phyloP scores from a whole-genome alignment of 352 stramenopile species.

The Globisporangium sylvaticum region DNA sequence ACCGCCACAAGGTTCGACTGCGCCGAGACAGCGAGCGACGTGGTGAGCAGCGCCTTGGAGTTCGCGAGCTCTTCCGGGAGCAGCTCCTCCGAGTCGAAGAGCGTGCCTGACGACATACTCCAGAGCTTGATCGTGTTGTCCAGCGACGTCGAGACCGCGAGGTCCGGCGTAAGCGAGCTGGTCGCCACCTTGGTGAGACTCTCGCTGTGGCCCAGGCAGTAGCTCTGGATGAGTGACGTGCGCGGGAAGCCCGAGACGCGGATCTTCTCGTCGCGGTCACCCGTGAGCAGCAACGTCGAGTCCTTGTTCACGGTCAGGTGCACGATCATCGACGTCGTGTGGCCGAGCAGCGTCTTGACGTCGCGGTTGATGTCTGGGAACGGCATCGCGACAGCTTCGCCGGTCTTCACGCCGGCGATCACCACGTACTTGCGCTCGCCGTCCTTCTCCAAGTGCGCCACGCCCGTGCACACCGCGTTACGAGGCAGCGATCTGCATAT shows the following conservation, averaged over 20 bases:
- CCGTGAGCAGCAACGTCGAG: conserved; percentile 60
- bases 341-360: conserved; percentile 68
- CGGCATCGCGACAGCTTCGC: conserved; percentile 71
- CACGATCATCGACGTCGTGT: conserved; percentile 88
- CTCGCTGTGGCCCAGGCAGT: conserved; percentile 76
- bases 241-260: conserved; percentile 79
- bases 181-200: conserved; percentile 59
- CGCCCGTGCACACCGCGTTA: conserved; percentile 68
- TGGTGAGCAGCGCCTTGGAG: conserved; percentile 45
- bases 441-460: conserved; percentile 27
- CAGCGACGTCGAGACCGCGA: conserved; percentile 69
- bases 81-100: conserved; percentile 54
- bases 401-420: conserved; percentile 78
- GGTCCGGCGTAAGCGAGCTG: conserved; percentile 36
- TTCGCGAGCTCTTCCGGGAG: conserved; percentile 26
- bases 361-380: conserved; percentile 67
- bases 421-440: conserved; percentile 45
- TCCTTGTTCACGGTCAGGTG: conserved; percentile 55
- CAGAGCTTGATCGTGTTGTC: conserved; percentile 85
- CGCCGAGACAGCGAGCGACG: conserved; percentile 56
- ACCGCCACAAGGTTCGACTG: conserved; percentile 53
- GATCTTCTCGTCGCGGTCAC: conserved; percentile 83
- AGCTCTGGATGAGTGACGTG: conserved; percentile 71
- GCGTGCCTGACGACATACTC: conserved; percentile 39
- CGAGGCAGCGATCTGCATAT: conserved; percentile 39